Evolutionary conservation across 1,284 basidiomycete species (phyloP), one percentile per base, ranked within the genome.

Genomic region (Papiliotrema fonsecae): DNA sequence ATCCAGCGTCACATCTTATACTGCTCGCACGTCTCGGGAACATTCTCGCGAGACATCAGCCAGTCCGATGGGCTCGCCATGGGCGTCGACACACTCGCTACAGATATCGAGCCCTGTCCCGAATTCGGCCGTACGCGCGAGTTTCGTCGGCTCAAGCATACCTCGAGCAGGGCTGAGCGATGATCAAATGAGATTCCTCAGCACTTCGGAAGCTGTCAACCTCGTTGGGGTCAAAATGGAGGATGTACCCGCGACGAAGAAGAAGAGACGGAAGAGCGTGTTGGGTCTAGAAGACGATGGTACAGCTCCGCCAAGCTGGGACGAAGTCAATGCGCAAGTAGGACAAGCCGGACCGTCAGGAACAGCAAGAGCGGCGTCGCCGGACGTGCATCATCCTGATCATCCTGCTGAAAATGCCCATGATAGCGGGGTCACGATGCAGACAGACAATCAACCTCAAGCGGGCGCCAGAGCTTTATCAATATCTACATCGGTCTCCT

Each of bases 141-240:
- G 51, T 13, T 66, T 64, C 45, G 60, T 61, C 19, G 42, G 41
- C 7, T 32, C 48, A 9, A 38, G 41, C 1, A 21, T 65, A 6
- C 64, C 64, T 5, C 44, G 52, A 32, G 57, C 52, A 2, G 64
- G 64, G 13, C 37, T 66, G 38, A 54, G 42, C 6, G 55, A 60
- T 2, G 52, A 58, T 21, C 64, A 66, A 36, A 62, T 62, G 60
- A 43, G 54, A 14, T 66, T 62, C 44, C 42, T 66, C 22, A 39
- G 52, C 21, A 51, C 50, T 16, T 43, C 31, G 21, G 62, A 66
- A 30, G 64, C 57, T 9, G 37, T 62, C 1, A 55, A 50, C 25
- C 24, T 60, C 14, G 55, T 47, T 13, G 62, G 64, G 2, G 42
- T 62, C 4, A 50, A 46, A 32, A 19, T 66, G 22, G 58, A 52